Evolutionary conservation across 1,139 yeast species (phyloP).

Genomic region (Saccharomyces pastorianus): DNA sequence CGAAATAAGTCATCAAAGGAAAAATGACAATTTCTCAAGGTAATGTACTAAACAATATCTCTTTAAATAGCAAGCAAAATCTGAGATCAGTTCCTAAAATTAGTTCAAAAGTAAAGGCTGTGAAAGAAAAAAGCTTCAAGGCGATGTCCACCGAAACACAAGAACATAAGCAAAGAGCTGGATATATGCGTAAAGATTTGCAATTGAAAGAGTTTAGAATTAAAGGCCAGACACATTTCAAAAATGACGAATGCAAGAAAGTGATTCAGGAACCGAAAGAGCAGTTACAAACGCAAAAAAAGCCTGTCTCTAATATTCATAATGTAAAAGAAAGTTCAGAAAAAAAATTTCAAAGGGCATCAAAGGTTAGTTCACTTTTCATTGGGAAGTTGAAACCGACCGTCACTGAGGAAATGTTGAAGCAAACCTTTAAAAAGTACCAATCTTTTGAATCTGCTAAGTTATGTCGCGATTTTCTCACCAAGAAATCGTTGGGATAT

Average conservation of each 20-base stretch:
- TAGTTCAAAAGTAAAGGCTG: not conserved
- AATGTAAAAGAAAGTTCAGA: not conserved
- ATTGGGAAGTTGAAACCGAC: slow-evolving; percentile 40
- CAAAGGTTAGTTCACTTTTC: slow-evolving; percentile 17
- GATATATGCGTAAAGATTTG: not conserved
- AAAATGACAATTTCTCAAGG: not conserved
- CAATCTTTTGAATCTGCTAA: slow-evolving; percentile 40
- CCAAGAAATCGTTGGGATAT: slow-evolving; percentile 40
- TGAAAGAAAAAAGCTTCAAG: not conserved
- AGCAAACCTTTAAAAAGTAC: slow-evolving; percentile 32
- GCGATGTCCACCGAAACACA: not conserved
- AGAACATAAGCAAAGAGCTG: not conserved
- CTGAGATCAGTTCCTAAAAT: not conserved
- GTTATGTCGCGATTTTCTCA: slow-evolving; percentile 36
- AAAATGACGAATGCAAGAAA: not conserved
- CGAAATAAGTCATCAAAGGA: not conserved
- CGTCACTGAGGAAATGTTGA: slow-evolving; percentile 37
- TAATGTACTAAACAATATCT: not conserved
- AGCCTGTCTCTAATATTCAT: too few relatives aligned
- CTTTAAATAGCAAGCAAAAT: not conserved
- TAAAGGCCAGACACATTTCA: not conserved
- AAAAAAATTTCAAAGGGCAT: not conserved
- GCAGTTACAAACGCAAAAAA: not conserved
- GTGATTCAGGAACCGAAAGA: not conserved
- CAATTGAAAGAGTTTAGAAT: not conserved